Percentiles rank a stretch among this genome's conserved stretches.
These are phyloP conservation scores for Juncus inflexus DNA, from an alignment of 176 grass and related monocot genomes.

Conservation along the genomic window DNA sequence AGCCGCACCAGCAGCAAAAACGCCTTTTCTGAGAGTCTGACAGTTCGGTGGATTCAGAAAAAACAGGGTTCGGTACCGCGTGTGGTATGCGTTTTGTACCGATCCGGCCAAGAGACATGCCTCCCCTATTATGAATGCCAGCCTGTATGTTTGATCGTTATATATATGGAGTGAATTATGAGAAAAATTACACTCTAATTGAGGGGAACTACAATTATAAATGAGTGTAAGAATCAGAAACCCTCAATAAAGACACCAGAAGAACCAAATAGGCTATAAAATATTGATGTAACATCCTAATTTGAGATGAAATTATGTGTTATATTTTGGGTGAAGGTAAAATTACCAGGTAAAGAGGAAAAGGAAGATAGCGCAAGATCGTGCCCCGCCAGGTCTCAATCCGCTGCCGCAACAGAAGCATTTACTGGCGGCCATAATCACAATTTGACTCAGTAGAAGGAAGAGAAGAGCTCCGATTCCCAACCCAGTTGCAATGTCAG, in stretches of 20 bases:
- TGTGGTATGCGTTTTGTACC: conserved; percentile 76
- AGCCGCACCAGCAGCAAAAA: conserved; percentile 66
- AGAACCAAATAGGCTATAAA: conserved; percentile 6
- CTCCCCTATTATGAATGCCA: conserved; percentile 74
- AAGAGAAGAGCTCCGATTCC: conserved; percentile 60
- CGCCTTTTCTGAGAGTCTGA: conserved; percentile 48
- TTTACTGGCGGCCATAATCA: conserved; percentile 48
- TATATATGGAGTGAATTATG: too few species aligned
- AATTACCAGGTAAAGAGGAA: conserved; percentile 68
- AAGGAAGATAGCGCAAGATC: conserved; percentile 66
- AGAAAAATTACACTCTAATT: too few species aligned
- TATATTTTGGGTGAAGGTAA: background rate
- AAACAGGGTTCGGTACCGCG: conserved; percentile 45
- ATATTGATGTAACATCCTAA: conserved; percentile 17
- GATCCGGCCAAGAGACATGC: conserved; percentile 67
- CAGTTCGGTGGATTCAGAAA: conserved; percentile 58
- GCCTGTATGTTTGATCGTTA: too few species aligned
- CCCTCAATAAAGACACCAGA: background rate
- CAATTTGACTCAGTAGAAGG: conserved; percentile 57
- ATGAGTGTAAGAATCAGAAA: too few species aligned
- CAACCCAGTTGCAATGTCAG: conserved; percentile 62
- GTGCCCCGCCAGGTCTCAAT: conserved; percentile 60
- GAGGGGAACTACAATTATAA: too few species aligned
- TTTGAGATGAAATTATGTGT: conserved; percentile 17
- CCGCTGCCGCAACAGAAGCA: conserved; percentile 79